Evolutionary conservation across 2,329 filamentous ascomycete species (phyloP).

Genomic region (Leptographium flavum): DNA sequence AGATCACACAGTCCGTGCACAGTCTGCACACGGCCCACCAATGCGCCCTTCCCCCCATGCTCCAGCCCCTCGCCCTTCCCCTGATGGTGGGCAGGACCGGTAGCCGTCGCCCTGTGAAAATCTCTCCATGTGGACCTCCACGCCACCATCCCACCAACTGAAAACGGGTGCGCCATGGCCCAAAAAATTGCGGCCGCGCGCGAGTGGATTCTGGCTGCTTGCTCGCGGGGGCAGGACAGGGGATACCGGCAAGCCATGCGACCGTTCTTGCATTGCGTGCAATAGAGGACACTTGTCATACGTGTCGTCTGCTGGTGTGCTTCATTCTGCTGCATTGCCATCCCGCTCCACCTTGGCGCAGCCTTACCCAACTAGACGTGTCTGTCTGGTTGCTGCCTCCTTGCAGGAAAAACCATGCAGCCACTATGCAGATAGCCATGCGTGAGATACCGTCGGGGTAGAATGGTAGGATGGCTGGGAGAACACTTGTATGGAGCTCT

Average conservation of each 20-base stretch:
- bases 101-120: slow-evolving; percentile 10
- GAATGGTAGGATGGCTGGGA: too few species aligned
- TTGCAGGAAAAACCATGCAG: too few species aligned
- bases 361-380: too few species aligned
- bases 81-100: slow-evolving; percentile 13
- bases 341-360: too few species aligned
- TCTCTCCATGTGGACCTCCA: neutral
- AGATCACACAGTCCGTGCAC: neutral
- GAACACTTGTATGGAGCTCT: too few species aligned
- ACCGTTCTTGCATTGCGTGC: neutral
- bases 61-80: neutral
- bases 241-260: neutral
- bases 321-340: too few species aligned
- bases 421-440: too few species aligned
- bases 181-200: too few species aligned
- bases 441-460: too few species aligned
- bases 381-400: too few species aligned
- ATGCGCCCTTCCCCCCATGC: neutral
- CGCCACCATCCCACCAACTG: neutral
- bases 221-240: too few species aligned
- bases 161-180: neutral
- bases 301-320: neutral
- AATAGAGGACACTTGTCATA: neutral
- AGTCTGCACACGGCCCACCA: neutral
- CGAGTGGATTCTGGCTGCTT: too few species aligned